phyloP scores from a whole-genome alignment of 2,329 filamentous ascomycete species.

The Verticillium alfalfae region DNA sequence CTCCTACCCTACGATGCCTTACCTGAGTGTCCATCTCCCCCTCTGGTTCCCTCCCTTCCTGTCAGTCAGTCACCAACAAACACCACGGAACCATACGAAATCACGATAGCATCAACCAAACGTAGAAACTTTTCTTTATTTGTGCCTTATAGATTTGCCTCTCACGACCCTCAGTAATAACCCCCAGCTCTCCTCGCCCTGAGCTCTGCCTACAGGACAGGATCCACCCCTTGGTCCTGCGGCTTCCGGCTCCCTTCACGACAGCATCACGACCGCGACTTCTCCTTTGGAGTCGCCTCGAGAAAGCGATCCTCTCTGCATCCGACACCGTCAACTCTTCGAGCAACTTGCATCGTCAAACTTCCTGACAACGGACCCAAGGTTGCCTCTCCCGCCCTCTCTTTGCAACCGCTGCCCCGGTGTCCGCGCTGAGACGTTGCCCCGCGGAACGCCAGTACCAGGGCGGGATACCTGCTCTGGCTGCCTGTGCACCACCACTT shows the following conservation, averaged over 20 bases:
- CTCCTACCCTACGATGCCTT: background rate
- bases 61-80: background rate
- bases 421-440: background rate
- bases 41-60: background rate
- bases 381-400: background rate
- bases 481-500: constrained; percentile 12
- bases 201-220: background rate
- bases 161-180: background rate
- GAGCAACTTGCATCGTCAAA: background rate
- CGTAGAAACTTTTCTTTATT: background rate
- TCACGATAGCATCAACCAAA: background rate
- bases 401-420: background rate
- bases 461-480: constrained; percentile 10
- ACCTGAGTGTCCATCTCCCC: background rate
- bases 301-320: background rate
- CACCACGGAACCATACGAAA: background rate
- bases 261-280: background rate
- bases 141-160: background rate
- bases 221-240: background rate
- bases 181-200: background rate
- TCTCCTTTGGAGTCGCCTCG: background rate
- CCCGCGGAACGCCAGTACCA: constrained; percentile 1
- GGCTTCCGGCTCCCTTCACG: background rate
- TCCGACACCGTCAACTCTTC: background rate
- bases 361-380: no score